Conservation (phyloP, 2,329 filamentous ascomycete genomes). For the Xylariaceae sp. region DNA sequence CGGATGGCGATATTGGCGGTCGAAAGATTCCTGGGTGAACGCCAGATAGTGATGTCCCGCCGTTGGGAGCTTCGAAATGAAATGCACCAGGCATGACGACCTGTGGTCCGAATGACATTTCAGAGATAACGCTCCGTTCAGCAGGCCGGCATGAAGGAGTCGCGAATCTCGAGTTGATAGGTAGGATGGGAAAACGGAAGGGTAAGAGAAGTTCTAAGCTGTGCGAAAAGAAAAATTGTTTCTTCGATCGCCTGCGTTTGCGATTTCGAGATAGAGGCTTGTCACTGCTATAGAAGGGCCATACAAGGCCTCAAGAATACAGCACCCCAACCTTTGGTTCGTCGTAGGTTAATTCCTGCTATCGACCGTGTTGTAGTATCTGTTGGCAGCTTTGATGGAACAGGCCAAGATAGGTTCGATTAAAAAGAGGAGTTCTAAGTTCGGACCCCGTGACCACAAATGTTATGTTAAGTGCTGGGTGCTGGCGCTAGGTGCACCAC, state of each 20-base stretch:
- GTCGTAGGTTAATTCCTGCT: too few relatives aligned
- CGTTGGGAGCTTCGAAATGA: slow-evolving; percentile 36
- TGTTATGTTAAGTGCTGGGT: too few relatives aligned
- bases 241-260: slow-evolving; percentile 5
- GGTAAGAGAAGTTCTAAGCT: slow-evolving; percentile 5
- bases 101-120: slow-evolving; percentile 38
- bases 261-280: slow-evolving; percentile 6
- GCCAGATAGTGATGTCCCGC: slow-evolving; percentile 32
- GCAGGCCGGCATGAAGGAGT: not conserved
- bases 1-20: slow-evolving; percentile 47
- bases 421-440: slow-evolving; percentile 5
- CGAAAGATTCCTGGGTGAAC: slow-evolving; percentile 51
- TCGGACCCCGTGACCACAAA: slow-evolving; percentile 20
- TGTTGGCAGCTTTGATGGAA: not conserved
- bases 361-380: too few relatives aligned
- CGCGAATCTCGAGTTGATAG: not conserved
- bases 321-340: too few relatives aligned
- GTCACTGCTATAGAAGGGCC: slow-evolving; percentile 2
- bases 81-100: slow-evolving; percentile 41
- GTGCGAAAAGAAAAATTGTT: not conserved
- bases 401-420: not conserved
- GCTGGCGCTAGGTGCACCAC: too few relatives aligned
- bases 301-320: too few relatives aligned
- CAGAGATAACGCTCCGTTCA: not conserved
- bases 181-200: not conserved